Conservation (phyloP, 768 basidiomycete genomes). For the Mycena filopes region DNA sequence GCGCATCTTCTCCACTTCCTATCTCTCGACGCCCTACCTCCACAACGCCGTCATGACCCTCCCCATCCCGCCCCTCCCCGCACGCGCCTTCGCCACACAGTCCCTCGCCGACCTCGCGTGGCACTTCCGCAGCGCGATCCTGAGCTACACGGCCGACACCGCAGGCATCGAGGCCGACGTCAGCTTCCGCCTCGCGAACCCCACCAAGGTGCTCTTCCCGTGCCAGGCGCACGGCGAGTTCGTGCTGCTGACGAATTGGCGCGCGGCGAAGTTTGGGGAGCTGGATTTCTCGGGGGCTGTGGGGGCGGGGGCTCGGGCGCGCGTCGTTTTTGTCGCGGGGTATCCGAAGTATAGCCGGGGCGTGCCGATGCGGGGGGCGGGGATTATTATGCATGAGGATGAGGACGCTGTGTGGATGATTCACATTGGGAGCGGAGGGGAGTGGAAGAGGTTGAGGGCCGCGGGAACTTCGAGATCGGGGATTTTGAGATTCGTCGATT, state of each 20-base stretch:
- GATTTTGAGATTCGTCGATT: no score
- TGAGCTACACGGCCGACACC: constrained; percentile 5
- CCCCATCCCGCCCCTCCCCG: constrained; percentile 5
- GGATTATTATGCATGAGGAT: constrained; percentile 15
- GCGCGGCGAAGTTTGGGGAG: neutral
- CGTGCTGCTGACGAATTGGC: neutral
- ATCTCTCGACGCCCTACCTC: no score
- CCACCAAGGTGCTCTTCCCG: neutral
- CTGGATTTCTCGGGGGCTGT: constrained; percentile 9
- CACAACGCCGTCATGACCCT: constrained; percentile 15
- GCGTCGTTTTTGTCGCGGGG: neutral
- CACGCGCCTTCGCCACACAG: neutral
- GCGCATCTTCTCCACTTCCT: no score
- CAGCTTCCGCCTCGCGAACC: constrained; percentile 7
- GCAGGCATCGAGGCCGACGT: neutral
- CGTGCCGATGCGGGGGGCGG: neutral
- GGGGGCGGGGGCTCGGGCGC: neutral
- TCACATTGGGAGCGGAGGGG: constrained; percentile 2
- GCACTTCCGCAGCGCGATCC: constrained; percentile 17
- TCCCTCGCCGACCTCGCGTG: constrained; percentile 11
- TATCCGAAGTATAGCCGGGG: neutral
- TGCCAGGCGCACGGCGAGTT: constrained; percentile 3
- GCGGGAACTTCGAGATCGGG: no score
- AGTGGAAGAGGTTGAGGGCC: no score
- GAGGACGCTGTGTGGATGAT: constrained; percentile 21